phyloP scores from a whole-genome alignment of 1,284 basidiomycete species.

The Sporisorium exsertum region DNA sequence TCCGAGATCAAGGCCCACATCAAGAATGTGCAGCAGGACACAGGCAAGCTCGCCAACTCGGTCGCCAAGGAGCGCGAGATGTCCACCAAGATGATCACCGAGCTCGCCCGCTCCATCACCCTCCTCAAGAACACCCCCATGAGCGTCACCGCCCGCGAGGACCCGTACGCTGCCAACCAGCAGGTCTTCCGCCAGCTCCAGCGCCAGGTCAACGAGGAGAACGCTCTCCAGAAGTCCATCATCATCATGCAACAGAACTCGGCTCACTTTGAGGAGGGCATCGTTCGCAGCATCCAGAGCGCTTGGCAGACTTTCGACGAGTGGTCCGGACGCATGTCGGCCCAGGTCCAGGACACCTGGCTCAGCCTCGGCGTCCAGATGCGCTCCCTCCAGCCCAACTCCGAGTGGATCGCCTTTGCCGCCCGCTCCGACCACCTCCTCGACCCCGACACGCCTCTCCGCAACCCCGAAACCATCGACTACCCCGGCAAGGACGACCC shows the following conservation, averaged over 20 bases:
- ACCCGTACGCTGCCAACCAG: slow-evolving; percentile 85
- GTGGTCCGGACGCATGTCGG: slow-evolving; percentile 86
- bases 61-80: slow-evolving; percentile 95
- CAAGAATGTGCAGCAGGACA: slow-evolving; percentile 96
- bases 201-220: slow-evolving; percentile 93
- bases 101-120: slow-evolving; percentile 87
- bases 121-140: slow-evolving; percentile 96
- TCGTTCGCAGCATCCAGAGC: slow-evolving; percentile 93
- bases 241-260: slow-evolving; percentile 98
- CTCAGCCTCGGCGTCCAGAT: slow-evolving; percentile 81
- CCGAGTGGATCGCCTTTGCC: slow-evolving; percentile 96
- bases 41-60: slow-evolving; percentile 90
- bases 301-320: slow-evolving; percentile 98
- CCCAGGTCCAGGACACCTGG: slow-evolving; percentile 84
- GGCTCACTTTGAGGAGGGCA: slow-evolving; percentile 95
- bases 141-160: slow-evolving; percentile 82
- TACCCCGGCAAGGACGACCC: slow-evolving; percentile 96
- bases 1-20: slow-evolving; percentile 97
- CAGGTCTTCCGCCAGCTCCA: slow-evolving; percentile 87
- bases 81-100: slow-evolving; percentile 86
- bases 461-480: slow-evolving; percentile 75
- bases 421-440: slow-evolving; percentile 94
- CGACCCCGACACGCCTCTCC: slow-evolving; percentile 88
- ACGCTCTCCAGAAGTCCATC: slow-evolving; percentile 96
- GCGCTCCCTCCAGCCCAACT: slow-evolving; percentile 86